Percentiles rank a stretch among this genome's conserved stretches.
phyloP scores from a whole-genome alignment of 1,139 yeast genomes.

The Scheffersomyces cryptocercus region DNA sequence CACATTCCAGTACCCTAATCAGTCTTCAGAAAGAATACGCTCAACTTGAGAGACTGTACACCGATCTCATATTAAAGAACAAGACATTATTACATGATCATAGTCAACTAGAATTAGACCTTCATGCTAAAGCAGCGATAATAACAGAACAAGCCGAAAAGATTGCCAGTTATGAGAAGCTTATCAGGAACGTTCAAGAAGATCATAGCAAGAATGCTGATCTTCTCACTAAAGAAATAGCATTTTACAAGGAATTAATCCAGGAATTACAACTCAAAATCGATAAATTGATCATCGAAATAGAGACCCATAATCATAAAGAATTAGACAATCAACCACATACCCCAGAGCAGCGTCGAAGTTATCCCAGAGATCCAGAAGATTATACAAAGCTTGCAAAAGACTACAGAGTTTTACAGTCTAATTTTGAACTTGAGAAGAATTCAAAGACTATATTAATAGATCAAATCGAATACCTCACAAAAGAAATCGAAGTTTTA shows the following conservation, averaged over 20 bases:
- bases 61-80: conserved; percentile 27
- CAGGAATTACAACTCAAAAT: conserved; percentile 33
- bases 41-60: conserved; percentile 26
- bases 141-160: conserved; percentile 21
- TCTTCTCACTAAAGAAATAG: conserved; percentile 30
- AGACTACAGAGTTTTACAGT: conserved; percentile 41
- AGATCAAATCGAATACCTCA: conserved; percentile 54
- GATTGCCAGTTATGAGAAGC: conserved; percentile 20
- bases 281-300: conserved; percentile 24
- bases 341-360: background rate
- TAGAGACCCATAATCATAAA: conserved; percentile 8
- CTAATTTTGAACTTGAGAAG: conserved; percentile 47
- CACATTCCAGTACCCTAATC: background rate
- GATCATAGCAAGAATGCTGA: conserved; percentile 29
- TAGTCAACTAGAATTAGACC: conserved; percentile 23
- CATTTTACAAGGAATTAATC: conserved; percentile 33
- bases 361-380: background rate
- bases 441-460: conserved; percentile 54
- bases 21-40: conserved; percentile 9
- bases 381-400: conserved; percentile 14
- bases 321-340: background rate
- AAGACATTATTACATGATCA: conserved; percentile 21
- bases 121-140: conserved; percentile 16
- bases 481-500: conserved; percentile 39
- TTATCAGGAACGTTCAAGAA: conserved; percentile 18